phyloP scores from a whole-genome alignment of 2,329 filamentous ascomycete genomes.

The Botrytis deweyae region DNA sequence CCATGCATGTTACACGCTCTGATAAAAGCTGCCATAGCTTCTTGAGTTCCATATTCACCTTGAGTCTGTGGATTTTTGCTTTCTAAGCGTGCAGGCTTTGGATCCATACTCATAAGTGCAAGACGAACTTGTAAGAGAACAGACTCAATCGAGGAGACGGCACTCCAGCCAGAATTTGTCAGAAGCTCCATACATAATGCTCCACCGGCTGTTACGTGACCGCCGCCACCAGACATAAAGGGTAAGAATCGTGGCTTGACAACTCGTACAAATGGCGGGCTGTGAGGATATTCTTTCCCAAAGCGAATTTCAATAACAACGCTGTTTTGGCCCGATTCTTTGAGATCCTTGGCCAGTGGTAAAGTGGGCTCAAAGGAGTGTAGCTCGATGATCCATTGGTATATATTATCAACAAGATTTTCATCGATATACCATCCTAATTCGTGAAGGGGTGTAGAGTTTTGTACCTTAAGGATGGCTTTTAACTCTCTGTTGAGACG shows the following conservation, averaged over 20 bases:
- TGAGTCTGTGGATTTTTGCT: conserved; percentile 4
- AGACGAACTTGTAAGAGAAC: conserved; percentile 79
- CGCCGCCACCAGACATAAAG: conserved; percentile 72
- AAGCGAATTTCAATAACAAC: conserved; percentile 83
- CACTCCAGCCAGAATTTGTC: conserved; percentile 80
- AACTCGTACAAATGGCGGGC: conserved; percentile 81
- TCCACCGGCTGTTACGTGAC: conserved; percentile 81
- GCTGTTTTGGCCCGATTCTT: conserved; percentile 57
- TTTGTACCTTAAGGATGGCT: conserved; percentile 63
- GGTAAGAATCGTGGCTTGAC: conserved; percentile 76
- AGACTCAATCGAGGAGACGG: conserved; percentile 70
- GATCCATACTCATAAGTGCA: conserved; percentile 68
- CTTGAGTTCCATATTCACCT: conserved; percentile 62
- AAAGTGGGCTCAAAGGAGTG: conserved; percentile 73
- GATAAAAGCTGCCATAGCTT: conserved; percentile 72
- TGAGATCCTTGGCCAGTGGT: conserved; percentile 75
- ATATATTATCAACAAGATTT: conserved; percentile 56
- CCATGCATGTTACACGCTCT: conserved; percentile 68
- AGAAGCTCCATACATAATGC: conserved; percentile 83
- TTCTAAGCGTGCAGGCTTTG: conserved; percentile 68
- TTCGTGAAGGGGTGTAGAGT: conserved; percentile 57
- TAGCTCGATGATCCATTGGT: conserved; percentile 89
- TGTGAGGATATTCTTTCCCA: conserved; percentile 69
- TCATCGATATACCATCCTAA: conserved; percentile 83
- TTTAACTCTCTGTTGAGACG: conserved; percentile 64